These are phyloP conservation scores for Spergularia azorica DNA, from an alignment of 179 eudicot genomes.

Conservation along the genomic window DNA sequence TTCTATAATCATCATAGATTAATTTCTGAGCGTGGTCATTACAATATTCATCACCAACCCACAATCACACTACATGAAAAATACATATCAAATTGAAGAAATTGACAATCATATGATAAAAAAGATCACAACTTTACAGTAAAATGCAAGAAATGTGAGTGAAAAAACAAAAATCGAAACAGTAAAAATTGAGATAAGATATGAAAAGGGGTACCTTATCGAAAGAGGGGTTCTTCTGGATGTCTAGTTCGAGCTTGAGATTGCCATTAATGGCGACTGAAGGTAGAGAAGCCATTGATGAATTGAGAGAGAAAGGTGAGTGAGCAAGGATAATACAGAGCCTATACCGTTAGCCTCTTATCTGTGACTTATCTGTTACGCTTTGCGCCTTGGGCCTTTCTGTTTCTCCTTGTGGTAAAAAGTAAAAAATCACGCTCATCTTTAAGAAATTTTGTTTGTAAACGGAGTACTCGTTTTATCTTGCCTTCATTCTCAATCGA, in stretches of 20 bases:
- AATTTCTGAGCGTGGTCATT: no score
- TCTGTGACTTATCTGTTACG: no score
- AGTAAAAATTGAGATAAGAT: background rate
- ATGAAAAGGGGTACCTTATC: constrained; percentile 34
- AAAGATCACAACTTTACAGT: background rate
- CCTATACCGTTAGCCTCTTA: background rate
- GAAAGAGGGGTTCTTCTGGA: constrained; percentile 19
- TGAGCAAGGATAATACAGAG: background rate
- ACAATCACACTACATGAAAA: background rate
- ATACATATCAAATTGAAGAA: background rate
- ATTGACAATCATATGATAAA: background rate
- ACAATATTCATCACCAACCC: no score
- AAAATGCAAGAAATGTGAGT: background rate
- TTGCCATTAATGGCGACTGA: constrained; percentile 38
- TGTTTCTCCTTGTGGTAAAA: no score
- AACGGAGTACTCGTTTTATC: no score
- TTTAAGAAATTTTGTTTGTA: no score
- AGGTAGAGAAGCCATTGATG: constrained; percentile 41
- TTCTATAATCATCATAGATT: no score
- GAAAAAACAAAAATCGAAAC: background rate
- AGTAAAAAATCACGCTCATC: no score
- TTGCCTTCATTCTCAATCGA: no score
- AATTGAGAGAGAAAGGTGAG: background rate
- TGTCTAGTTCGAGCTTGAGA: constrained; percentile 42
- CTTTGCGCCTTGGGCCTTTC: no score